Conservation (phyloP, 768 basidiomycete genomes). For the Hygrophorus russula region DNA sequence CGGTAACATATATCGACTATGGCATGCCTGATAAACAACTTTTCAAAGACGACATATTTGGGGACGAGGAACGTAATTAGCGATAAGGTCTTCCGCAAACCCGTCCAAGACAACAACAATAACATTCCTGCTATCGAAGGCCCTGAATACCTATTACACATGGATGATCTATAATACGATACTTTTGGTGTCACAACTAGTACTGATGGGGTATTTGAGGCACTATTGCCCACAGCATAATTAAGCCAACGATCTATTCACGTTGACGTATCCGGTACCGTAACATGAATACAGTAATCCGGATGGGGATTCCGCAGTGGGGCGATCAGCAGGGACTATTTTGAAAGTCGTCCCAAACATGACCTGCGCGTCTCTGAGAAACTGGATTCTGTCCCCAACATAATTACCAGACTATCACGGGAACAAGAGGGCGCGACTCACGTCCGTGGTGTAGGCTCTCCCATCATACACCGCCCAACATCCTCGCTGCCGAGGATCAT, state of each 20-base stretch:
- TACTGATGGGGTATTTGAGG: neutral
- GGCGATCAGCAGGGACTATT: slow-evolving; percentile 51
- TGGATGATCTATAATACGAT: neutral
- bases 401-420: slow-evolving; percentile 2
- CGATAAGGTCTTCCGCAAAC: too few species aligned
- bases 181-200: neutral
- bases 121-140: neutral
- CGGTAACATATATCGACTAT: slow-evolving; percentile 26
- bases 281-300: slow-evolving; percentile 83
- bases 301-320: slow-evolving; percentile 28
- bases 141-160: too few species aligned
- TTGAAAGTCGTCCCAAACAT: slow-evolving; percentile 95
- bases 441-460: slow-evolving; percentile 75
- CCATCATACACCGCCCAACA: slow-evolving; percentile 82
- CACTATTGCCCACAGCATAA: neutral
- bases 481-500: slow-evolving; percentile 98
- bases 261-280: slow-evolving; percentile 86
- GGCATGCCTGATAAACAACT: neutral
- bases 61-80: too few species aligned
- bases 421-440: slow-evolving; percentile 25
- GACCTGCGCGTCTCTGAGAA: slow-evolving; percentile 68
- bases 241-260: slow-evolving; percentile 66
- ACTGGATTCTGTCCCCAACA: slow-evolving; percentile 60
- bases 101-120: too few species aligned
- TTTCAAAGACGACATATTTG: neutral